Conservation (phyloP, 1,284 basidiomycete species). For the Tilletia horrida region DNA sequence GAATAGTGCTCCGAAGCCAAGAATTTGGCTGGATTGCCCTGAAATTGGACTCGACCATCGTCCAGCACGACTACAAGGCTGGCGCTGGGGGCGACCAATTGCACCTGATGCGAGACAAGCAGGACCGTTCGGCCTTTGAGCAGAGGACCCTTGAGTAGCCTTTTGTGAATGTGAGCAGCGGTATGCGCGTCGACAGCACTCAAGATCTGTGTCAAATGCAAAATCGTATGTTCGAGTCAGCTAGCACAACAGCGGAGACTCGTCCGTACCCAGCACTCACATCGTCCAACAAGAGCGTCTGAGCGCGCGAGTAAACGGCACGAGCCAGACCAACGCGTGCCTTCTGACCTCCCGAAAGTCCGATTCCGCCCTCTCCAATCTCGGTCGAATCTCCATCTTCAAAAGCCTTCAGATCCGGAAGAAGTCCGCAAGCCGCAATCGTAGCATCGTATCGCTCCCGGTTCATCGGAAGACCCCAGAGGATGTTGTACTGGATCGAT, state of each 20-base stretch:
- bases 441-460: slow-evolving; percentile 36
- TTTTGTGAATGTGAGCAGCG: slow-evolving; percentile 59
- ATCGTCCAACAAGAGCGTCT: slow-evolving; percentile 46
- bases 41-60: slow-evolving; percentile 21
- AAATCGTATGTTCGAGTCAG: background rate
- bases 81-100: slow-evolving; percentile 29
- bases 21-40: slow-evolving; percentile 20
- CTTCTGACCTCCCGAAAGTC: slow-evolving; percentile 47
- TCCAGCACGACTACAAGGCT: slow-evolving; percentile 42
- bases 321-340: slow-evolving; percentile 45
- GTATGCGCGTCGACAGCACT: slow-evolving; percentile 62
- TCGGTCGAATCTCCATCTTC: slow-evolving; percentile 44
- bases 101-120: slow-evolving; percentile 66
- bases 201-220: slow-evolving; percentile 24
- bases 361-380: slow-evolving; percentile 43
- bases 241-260: background rate
- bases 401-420: slow-evolving; percentile 35
- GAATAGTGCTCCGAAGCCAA: slow-evolving; percentile 7
- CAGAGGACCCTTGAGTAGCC: slow-evolving; percentile 46
- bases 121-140: slow-evolving; percentile 64
- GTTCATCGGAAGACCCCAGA: slow-evolving; percentile 40
- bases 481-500: slow-evolving; percentile 43
- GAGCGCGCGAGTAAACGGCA: slow-evolving; percentile 43
- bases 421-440: slow-evolving; percentile 40
- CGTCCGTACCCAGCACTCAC: background rate